Base-by-base conservation (phyloP, 257 asterid genomes). In the Eucommia ulmoides region DNA sequence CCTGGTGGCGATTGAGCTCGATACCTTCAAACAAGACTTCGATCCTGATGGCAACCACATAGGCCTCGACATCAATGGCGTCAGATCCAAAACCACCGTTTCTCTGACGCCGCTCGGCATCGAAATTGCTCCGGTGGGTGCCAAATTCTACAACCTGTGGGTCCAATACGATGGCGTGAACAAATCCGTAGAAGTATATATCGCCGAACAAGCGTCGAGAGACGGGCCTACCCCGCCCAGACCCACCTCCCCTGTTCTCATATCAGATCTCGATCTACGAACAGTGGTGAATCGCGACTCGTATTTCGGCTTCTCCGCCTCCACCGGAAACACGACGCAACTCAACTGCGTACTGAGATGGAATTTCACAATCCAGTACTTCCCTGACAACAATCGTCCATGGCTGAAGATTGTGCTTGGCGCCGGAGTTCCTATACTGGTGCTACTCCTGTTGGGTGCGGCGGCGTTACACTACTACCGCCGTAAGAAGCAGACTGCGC, bases 1-100 rank as follows among this genome's bases (percentile, higher is more conserved):
- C 42, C 14, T 89, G 23, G 52, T 89, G 7, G 96, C 98, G 1
- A 79, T 89, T 1, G 98, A 85, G 79, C 67, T 89, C 51, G 96
- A 89, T 56, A 89, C 96, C n/a, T 38, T 29, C 54, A 74, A 73
- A 59, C 96, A 89, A 42, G 64, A 10, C 1, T 82, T 71, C 66
- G 98, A 89, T 33, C 86, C 81, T 7, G 98, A 89, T 64, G 69
- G 17, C 24, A 89, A 89, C 45, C 98, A 89, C 55, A 20, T 89
- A 3, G 98, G 93, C 1, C 64, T 89, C 29, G 60, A 89, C 62
- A 41, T 78, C 24, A 56, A 80, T 61, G 2, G 88, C 33, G 72
- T 89, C 52, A 56, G 67, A 64, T 85, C 96, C 50, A 45, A 52
- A 0, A 41, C 0, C 11, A 1, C n/a, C 0, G 68, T 24, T 11